Base-by-base conservation (phyloP, 2,329 filamentous ascomycete species). In the Chrysoporthe austroafricana region DNA sequence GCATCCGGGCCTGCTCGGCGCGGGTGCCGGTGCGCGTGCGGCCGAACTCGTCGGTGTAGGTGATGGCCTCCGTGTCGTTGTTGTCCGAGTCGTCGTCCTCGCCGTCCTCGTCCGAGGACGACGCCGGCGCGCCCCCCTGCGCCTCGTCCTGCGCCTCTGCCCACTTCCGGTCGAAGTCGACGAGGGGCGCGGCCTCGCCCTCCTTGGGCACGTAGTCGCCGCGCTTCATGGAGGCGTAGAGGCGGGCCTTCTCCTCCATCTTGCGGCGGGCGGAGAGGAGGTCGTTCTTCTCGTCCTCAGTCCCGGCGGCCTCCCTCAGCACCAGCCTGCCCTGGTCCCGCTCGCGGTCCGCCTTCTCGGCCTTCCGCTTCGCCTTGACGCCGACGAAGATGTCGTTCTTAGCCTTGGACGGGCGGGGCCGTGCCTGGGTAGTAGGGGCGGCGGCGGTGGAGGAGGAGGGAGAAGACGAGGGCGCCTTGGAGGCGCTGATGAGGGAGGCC, bases 151-250 rank as follows among this genome's bases (percentile, higher is more conserved):
- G 82, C 34, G 82, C 81, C 75, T 97, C 92, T 0, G 91, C 93
- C 94, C 96, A 98, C 81, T 98, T 99, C 69, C 91, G 86, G 79
- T 98, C 96, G 78, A 99, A 99, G 80, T 99, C 95, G 2, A 99
- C 91, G 36, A 97, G 86, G 34, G 87, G 85, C 72, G 89, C 87
- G 54, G 87, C 82, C 73, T 87, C 82, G 75, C 90, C 86, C 72
- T 91, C 86, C 66, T 85, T 85, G 18, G 86, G 83, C n/a, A 92
- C 82, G 78, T 92, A 90, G 75, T 97, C 90, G n/a, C 95, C 94
- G 44, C 92, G 86, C 79, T 97, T 97, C 88, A 99, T 90, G 48
- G 92, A 91, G 7, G 91, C 90, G 79, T 99, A 99, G 1, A 96
- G 80, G 4, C 91, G 87, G 3, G 92, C 93, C 79, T 99, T 99